These are phyloP conservation scores for Phylloporus sp. DNA, from an alignment of 1,284 basidiomycete genomes.

Conservation along the genomic window DNA sequence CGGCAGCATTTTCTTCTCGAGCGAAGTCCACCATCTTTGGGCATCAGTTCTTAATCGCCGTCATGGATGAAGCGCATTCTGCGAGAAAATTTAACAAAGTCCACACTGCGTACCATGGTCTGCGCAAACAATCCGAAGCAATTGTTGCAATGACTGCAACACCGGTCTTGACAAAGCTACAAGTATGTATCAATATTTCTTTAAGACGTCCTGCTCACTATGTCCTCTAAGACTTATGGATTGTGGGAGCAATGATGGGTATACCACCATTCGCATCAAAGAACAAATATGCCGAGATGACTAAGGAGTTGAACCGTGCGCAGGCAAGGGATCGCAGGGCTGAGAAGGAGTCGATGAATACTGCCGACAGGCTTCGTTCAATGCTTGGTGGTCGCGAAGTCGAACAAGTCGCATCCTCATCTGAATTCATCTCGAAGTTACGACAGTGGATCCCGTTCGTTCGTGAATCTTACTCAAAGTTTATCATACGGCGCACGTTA, in stretches of 20 bases:
- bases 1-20: neutral
- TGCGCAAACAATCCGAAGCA: neutral
- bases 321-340: neutral
- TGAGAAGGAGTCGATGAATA: neutral
- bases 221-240: neutral
- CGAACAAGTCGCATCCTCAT: neutral
- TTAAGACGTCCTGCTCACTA: neutral
- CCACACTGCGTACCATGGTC: neutral
- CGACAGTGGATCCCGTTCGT: slow-evolving; percentile 5
- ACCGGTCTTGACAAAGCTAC: neutral
- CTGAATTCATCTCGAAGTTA: neutral
- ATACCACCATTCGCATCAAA: neutral
- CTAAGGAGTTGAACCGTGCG: neutral
- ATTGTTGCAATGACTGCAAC: slow-evolving; percentile 1
- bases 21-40: neutral
- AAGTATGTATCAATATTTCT: neutral
- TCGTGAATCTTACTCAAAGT: neutral
- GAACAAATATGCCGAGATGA: neutral
- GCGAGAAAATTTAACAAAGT: slow-evolving; percentile 1
- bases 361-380: neutral
- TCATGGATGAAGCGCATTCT: slow-evolving; percentile 3
- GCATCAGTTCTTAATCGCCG: neutral
- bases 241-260: neutral
- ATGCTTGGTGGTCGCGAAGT: neutral
- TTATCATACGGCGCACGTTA: neutral